Conservation (phyloP, 768 basidiomycete genomes). For the Lentinula guzmanii region DNA sequence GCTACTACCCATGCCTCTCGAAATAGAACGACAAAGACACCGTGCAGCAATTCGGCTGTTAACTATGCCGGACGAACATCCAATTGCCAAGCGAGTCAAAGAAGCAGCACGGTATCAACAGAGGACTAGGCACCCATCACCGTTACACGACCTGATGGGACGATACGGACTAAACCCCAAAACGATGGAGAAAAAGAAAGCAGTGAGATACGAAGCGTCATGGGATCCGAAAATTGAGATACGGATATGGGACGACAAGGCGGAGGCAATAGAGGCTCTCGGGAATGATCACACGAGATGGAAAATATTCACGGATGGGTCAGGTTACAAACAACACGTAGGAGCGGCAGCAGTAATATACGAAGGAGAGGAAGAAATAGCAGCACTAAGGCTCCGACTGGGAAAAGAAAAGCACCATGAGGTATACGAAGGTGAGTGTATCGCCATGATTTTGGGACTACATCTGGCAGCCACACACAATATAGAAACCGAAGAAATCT, state of each 20-base stretch:
- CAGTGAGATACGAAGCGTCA: neutral
- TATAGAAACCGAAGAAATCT: neutral
- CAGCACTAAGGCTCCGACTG: neutral
- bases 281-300: neutral
- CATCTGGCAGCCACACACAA: neutral
- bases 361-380: neutral
- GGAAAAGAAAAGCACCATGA: neutral
- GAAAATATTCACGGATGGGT: conserved; percentile 11
- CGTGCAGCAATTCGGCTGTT: conserved; percentile 2
- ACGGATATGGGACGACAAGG: neutral
- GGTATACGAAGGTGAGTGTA: neutral
- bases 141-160: conserved; percentile 12
- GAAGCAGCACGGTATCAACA: neutral
- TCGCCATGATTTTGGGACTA: neutral
- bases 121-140: conserved; percentile 6
- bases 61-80: conserved; percentile 5
- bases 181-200: neutral
- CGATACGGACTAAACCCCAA: neutral
- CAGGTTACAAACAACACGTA: conserved; percentile 2
- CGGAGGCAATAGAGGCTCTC: neutral
- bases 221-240: neutral
- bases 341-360: conserved; percentile 3
- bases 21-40: conserved; percentile 1
- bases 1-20: conserved; percentile 9
- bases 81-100: neutral